Base-by-base conservation (phyloP, 768 basidiomycete genomes). In the Leccinum truebloodii region DNA sequence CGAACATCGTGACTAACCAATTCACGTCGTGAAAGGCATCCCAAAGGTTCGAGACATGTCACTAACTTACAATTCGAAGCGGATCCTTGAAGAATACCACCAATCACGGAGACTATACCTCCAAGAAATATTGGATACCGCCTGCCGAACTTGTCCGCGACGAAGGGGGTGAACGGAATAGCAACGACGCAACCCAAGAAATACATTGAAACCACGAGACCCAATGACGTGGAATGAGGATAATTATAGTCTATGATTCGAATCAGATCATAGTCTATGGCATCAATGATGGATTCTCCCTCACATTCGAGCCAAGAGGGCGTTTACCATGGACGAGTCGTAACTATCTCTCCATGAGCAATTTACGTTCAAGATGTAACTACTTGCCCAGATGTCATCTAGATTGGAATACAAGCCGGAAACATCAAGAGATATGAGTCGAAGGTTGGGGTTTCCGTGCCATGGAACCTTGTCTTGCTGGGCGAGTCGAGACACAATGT, bases 371-470 rank as follows among this genome's bases (percentile, higher is more conserved):
- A 18, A 41, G 0, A 28, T 28, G 0, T 28, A 8, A 28, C 28
- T 28, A 28, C 8, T 28, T 28, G 28, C 41, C 41, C 41, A 12
- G 41, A 44, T 20, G 41, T 44, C 41, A 44, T 44, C 24, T 24
- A 24, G 24, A 24, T 24, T 24, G 24, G 24, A 12, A 44, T 20
- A 20, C 41, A 44, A 20, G 41, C n/a, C 9, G 4, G n/a, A 44
- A 44, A 44, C n/a, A 44, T 44, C 41, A 20, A 44, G n/a, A 41
- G n/a, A 44, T 10, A 44, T 44, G 41, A 44, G n/a, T 20, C n/a
- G 41, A 44, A 44, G 41, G 41, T 44, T 87, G 1, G 77, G 83
- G 64, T 87, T 88, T 62, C 66, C 68, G 69, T 86, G 86, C 86
- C 86, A 88, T 4, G 9, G 10, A 20, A 20, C 41, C 8, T 44